phyloP scores from a whole-genome alignment of 495 filamentous ascomycete genomes.

The Trichoderma reesei region DNA sequence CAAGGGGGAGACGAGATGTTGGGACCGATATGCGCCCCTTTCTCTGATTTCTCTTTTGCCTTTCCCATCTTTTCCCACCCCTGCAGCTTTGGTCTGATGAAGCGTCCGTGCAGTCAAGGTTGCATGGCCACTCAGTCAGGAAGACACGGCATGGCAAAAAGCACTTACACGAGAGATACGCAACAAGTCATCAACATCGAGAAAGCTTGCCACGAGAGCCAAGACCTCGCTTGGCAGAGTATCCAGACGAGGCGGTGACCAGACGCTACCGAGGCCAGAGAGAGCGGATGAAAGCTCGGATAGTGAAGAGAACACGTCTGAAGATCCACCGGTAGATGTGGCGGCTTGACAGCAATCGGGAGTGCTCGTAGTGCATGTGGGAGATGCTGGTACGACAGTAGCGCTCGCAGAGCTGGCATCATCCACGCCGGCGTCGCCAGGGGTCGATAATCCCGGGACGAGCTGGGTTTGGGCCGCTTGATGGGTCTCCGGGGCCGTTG shows the following conservation, averaged over 20 bases:
- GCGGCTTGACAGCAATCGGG: neutral
- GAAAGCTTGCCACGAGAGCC: conserved; percentile 41
- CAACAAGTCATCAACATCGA: conserved; percentile 50
- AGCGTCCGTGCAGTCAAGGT: too few species aligned
- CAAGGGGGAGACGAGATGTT: neutral
- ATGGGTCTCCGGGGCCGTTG: neutral
- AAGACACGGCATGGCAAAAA: conserved; percentile 10
- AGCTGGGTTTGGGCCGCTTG: neutral
- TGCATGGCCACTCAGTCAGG: neutral
- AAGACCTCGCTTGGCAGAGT: conserved; percentile 47
- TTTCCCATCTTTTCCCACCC: too few species aligned
- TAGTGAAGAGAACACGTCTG: neutral
- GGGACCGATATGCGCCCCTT: too few species aligned
- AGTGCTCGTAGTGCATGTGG: neutral
- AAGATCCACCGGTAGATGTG: neutral
- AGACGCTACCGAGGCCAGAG: neutral
- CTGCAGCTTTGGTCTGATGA: too few species aligned
- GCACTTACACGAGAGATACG: conserved; percentile 42
- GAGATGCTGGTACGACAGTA: neutral
- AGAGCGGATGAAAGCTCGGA: neutral
- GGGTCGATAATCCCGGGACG: neutral
- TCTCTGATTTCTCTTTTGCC: too few species aligned
- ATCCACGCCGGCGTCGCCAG: neutral
- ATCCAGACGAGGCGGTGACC: conserved; percentile 15
- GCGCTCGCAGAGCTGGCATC: neutral